Conservation (phyloP, 345 rosid genomes). For the Citrus inodora region DNA sequence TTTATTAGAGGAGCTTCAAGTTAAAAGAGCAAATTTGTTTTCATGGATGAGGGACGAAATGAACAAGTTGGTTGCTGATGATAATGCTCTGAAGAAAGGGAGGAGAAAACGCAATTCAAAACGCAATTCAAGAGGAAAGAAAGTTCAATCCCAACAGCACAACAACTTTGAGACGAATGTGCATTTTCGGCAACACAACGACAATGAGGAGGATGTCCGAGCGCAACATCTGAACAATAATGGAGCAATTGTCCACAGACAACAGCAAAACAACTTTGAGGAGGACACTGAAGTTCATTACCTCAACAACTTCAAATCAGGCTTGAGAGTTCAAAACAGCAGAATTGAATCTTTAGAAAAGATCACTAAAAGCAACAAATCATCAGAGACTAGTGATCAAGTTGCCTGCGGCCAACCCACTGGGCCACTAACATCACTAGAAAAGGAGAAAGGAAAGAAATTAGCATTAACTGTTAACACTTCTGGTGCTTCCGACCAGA, state of each 20-base stretch:
- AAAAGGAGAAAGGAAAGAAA: conserved; percentile 19
- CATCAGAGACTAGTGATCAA: conserved; percentile 8
- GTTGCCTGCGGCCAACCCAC: conserved; percentile 22
- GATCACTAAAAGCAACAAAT: conserved; percentile 9
- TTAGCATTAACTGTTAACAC: conserved; percentile 17
- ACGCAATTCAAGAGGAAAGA: conserved; percentile 11
- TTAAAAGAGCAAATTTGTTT: conserved; percentile 36
- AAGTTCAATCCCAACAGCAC: conserved; percentile 12
- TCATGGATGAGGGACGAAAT: conserved; percentile 56
- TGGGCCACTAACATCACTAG: conserved; percentile 14
- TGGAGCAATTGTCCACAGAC: conserved; percentile 10
- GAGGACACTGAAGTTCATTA: conserved; percentile 9
- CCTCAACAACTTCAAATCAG: conserved; percentile 7
- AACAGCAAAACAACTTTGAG: conserved; percentile 17
- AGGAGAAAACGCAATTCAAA: conserved; percentile 19
- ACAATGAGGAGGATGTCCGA: conserved; percentile 14
- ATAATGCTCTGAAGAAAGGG: conserved; percentile 5
- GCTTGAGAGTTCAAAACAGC: conserved; percentile 8
- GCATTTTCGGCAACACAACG: conserved; percentile 16
- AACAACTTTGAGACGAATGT: conserved; percentile 15
- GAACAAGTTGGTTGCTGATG: conserved; percentile 33
- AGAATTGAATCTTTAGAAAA: conserved; percentile 10
- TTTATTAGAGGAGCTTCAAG: conserved; percentile 47
- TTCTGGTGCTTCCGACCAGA: conserved; percentile 12
- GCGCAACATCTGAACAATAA: conserved; percentile 8